Base-by-base conservation (phyloP, 2,329 filamentous ascomycete species). In the Mycosphaerella arachidis region DNA sequence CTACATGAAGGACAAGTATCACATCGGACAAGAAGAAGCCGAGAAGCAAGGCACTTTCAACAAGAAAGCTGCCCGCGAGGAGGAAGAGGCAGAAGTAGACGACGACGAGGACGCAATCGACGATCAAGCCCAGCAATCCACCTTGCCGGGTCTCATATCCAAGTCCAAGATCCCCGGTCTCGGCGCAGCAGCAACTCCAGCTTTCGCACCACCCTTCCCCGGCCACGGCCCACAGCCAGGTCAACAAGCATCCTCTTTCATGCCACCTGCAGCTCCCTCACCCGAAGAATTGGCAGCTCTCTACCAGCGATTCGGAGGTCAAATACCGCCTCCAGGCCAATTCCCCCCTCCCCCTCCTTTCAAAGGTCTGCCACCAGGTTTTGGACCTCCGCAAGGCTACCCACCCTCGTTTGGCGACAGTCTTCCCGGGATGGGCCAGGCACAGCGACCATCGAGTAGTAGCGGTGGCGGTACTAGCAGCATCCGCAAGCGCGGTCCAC, bases 21-120 rank as follows among this genome's bases (percentile, higher is more conserved):
- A 99, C 72, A 94, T 97, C 64, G 94, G 94, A 53, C 92, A 97
- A 75, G 87, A 90, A 7, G 92, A 92, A 0, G 93, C 93, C 29
- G 92, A 97, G 77, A 92, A 91, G 0, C 90, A 94, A 73, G 94
- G 94, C n/a, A 97, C 92, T 1, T 97, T 90, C 85, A 92, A 92
- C 72, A 87, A 90, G 33, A 85, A 87, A 52, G 88, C 94, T 74
- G 84, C 89, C 67, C 89, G 92, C 66, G 92, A 96, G 68, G 92
- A 97, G 69, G 94, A 97, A 74, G 92, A 97, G 71, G 90, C 93
- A 71, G 92, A 97, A 74, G 81, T 89, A 61, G 91, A 97, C 73
- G 94, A 97, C 72, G 94, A 97, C 76, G 88, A 89, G 67, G 93
- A 97, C 66, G 92, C 91, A 2, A 82, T 97, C 48, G 88, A 95